Evolutionary conservation across 371 early-diverging fungal species (phyloP), one percentile per base, ranked within the genome.

Genomic region (Lichtheimia corymbifera): DNA sequence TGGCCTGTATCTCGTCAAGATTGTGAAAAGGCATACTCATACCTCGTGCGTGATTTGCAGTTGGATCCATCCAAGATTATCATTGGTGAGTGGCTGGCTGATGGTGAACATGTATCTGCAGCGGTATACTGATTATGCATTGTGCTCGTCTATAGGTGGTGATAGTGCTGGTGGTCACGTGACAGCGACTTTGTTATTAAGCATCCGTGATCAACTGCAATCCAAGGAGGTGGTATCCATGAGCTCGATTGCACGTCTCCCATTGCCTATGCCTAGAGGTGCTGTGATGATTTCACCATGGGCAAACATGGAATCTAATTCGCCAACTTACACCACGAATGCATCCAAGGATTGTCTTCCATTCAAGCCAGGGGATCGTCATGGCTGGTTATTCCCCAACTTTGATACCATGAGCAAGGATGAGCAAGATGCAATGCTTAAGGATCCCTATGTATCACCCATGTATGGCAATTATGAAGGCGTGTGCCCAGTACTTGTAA

Each of bases 151-250:
- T 50, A 27, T 58, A 73, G 77, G 63, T 30, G 77, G 77, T 15
- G 77, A 77, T 40, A 68, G 68, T 55, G 74, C 74, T 3, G 77
- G 77, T 28, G 77, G 72, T n/a, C 70, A 72, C 45, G 50, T 77
- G 43, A 64, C 66, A 4, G 66, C 69, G 1, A 59, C 55, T 14
- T 49, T 55, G 13, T 49, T 74, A 11, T 24, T 67, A 25, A 22
- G 51, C 20, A 20, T 67, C n/a, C 68, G 64, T 15, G 52, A 69
- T 45, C 59, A 70, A 28, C 43, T 59, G n/a, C 45, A 42, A 17
- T 20, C 24, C 5, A 49, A 55, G 11, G 17, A 52, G 22, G 55
- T 63, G 3, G 52, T 60, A 30, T 50, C 57, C 11, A 49, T 58
- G 24, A 49, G 55, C n/a, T 58, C 66, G n/a, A 25, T 61, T 14